Percentiles rank a stretch among this genome's conserved stretches.
These are phyloP conservation scores for Dactylis glomerata DNA, from an alignment of 176 grass and related monocot genomes.

Conservation along the genomic window DNA sequence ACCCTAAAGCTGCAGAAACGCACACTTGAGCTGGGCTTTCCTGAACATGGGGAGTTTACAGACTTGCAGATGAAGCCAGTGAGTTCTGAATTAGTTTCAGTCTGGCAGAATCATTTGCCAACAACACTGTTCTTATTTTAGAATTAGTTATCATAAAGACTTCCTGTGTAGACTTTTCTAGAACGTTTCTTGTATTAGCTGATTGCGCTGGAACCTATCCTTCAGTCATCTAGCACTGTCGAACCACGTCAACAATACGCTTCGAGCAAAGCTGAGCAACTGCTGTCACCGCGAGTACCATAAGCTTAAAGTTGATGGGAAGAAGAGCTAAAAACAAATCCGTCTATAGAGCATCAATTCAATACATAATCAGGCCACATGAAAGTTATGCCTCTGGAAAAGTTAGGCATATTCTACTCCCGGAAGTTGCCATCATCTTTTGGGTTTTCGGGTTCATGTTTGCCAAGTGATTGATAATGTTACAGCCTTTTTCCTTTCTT, in stretches of 20 bases:
- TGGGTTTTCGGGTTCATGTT: slow-evolving; percentile 8
- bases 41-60: neutral
- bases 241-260: slow-evolving; percentile 21
- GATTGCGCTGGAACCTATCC: slow-evolving; percentile 2
- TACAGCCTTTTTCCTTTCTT: neutral
- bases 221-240: slow-evolving; percentile 7
- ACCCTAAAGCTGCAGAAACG: slow-evolving; percentile 23
- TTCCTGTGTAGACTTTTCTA: neutral
- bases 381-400: slow-evolving; percentile 32
- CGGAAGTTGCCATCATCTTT: slow-evolving; percentile 3
- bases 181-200: neutral
- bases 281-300: slow-evolving; percentile 4
- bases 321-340: slow-evolving; percentile 16
- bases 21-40: slow-evolving; percentile 3
- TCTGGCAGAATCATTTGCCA: neutral
- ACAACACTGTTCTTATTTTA: neutral
- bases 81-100: slow-evolving; percentile 5
- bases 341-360: slow-evolving; percentile 18
- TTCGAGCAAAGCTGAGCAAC: slow-evolving; percentile 23
- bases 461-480: neutral
- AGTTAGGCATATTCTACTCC: slow-evolving; percentile 22
- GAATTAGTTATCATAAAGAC: neutral
- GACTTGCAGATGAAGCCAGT: slow-evolving; percentile 26
- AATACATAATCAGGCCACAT: slow-evolving; percentile 28
- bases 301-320: slow-evolving; percentile 22